Conservation (phyloP, 2,329 filamentous ascomycete species). For the Phialophora macrospora region DNA sequence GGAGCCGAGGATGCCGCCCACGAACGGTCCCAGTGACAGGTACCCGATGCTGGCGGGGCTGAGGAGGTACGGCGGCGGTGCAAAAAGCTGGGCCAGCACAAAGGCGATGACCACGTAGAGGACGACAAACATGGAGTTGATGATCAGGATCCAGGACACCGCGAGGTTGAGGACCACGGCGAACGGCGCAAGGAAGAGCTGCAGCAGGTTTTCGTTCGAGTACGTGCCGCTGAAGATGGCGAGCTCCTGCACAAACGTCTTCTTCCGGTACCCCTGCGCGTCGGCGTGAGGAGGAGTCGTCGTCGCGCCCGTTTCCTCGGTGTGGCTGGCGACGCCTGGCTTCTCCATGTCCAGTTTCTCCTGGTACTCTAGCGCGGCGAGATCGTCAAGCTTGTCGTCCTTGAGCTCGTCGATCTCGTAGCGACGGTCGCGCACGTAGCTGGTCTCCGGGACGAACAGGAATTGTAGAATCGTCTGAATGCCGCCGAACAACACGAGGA, state of each 20-base stretch:
- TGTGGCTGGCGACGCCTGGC: not conserved
- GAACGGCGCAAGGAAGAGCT: slow-evolving; percentile 41
- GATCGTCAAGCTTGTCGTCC: slow-evolving; percentile 26
- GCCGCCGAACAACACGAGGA: not conserved
- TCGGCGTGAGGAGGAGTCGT: not conserved
- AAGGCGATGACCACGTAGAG: slow-evolving; percentile 40
- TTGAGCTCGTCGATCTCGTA: slow-evolving; percentile 40
- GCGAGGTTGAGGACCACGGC: slow-evolving; percentile 42
- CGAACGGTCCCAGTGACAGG: slow-evolving; percentile 29
- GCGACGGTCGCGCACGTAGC: slow-evolving; percentile 37
- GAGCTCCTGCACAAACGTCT: slow-evolving; percentile 32
- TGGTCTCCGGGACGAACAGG: slow-evolving; percentile 40
- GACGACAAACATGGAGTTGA: slow-evolving; percentile 29
- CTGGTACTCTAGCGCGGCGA: not conserved
- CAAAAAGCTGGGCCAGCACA: slow-evolving; percentile 42
- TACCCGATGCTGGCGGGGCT: slow-evolving; percentile 40
- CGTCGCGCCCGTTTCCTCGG: not conserved
- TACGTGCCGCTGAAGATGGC: slow-evolving; percentile 32
- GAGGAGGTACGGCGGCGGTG: slow-evolving; percentile 42
- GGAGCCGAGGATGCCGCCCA: slow-evolving; percentile 33
- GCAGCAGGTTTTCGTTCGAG: slow-evolving; percentile 32
- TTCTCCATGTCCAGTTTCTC: not conserved
- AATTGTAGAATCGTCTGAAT: slow-evolving; percentile 13
- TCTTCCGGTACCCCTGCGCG: slow-evolving; percentile 1
- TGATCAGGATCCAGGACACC: slow-evolving; percentile 40